These are phyloP conservation scores for Talaromyces borbonicus DNA, from an alignment of 495 filamentous ascomycete species.

Conservation along the genomic window DNA sequence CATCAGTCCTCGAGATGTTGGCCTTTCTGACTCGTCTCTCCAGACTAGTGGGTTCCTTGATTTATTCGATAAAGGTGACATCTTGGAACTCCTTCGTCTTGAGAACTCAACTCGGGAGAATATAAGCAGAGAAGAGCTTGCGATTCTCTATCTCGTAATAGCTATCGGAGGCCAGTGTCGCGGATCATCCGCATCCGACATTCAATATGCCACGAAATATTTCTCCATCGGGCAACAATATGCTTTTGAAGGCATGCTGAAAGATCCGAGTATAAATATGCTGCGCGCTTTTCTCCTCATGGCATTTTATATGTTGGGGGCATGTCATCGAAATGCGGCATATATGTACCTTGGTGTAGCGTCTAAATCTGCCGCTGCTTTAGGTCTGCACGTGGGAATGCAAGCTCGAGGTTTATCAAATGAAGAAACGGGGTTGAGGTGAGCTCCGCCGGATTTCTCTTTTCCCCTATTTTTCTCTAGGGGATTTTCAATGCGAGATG, in stretches of 20 bases:
- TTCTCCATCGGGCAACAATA: constrained; percentile 29
- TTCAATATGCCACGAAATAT: constrained; percentile 23
- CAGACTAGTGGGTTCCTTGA: constrained; percentile 29
- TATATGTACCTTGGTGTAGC: constrained; percentile 42
- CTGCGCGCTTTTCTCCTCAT: constrained; percentile 32
- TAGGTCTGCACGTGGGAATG: constrained; percentile 26
- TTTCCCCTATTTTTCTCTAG: no score
- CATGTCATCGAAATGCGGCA: constrained; percentile 37
- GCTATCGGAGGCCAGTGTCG: constrained; percentile 35
- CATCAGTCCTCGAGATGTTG: not conserved
- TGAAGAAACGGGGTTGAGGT: not conserved
- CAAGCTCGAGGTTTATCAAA: constrained; percentile 2
- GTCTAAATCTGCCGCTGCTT: constrained; percentile 29
- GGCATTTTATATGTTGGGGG: constrained; percentile 39
- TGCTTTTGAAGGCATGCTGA: constrained; percentile 28
- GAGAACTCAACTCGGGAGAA: constrained; percentile 10
- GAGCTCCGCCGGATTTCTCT: not conserved
- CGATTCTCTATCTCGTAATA: constrained; percentile 28
- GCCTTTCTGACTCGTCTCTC: constrained; percentile 1
- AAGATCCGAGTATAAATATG: constrained; percentile 33
- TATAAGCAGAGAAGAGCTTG: constrained; percentile 18
- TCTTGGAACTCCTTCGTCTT: constrained; percentile 3
- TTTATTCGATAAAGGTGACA: constrained; percentile 10
- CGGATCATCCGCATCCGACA: constrained; percentile 13
- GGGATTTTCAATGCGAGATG: no score